Percentiles rank a stretch among this genome's conserved stretches.
Conservation (phyloP, 768 basidiomycete genomes). For the Suillus brevipes region DNA sequence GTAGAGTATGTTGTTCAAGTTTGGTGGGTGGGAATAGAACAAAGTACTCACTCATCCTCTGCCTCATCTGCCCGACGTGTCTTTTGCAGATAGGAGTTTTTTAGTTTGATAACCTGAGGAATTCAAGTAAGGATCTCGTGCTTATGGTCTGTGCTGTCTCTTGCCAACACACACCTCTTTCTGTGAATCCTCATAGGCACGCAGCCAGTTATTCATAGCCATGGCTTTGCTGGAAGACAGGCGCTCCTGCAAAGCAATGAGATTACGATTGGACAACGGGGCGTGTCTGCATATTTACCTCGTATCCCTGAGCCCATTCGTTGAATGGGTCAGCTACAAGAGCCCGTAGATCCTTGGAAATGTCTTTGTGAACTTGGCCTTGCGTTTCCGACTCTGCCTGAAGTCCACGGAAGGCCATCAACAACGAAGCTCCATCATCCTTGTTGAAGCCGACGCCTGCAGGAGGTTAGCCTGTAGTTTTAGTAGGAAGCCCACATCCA, state of each 20-base stretch:
- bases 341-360: constrained; percentile 73
- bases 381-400: constrained; percentile 71
- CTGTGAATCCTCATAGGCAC: constrained; percentile 68
- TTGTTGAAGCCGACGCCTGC: constrained; percentile 65
- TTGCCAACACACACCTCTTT: constrained; percentile 47
- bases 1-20: constrained; percentile 15
- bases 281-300: constrained; percentile 39
- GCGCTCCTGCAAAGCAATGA: constrained; percentile 47
- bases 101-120: constrained; percentile 57
- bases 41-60: constrained; percentile 80
- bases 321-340: constrained; percentile 81
- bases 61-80: constrained; percentile 86
- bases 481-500: constrained; percentile 15
- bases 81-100: constrained; percentile 75
- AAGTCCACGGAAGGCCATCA: constrained; percentile 77
- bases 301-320: constrained; percentile 75
- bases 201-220: constrained; percentile 66
- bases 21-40: neutral
- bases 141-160: neutral
- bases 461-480: constrained; percentile 12
- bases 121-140: constrained; percentile 3
- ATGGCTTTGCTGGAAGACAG: constrained; percentile 57
- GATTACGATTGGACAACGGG: neutral
- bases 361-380: constrained; percentile 69
- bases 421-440: constrained; percentile 85